Conservation (phyloP, 345 rosid species). For the Kandelia obovata region DNA sequence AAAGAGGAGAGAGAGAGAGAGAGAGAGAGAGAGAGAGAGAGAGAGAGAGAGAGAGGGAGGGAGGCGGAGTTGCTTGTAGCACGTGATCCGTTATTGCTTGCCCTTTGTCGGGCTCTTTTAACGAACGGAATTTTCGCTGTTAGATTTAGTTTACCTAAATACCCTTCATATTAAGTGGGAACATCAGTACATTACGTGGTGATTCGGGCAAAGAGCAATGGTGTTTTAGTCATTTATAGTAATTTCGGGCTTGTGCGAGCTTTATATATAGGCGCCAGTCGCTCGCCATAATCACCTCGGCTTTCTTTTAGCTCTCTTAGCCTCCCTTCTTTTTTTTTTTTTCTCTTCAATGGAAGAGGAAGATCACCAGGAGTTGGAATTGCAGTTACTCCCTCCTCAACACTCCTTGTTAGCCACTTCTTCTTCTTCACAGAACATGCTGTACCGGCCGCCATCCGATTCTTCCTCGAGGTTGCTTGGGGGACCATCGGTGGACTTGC, state of each 20-base stretch:
- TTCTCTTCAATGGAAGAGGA: constrained; percentile 43
- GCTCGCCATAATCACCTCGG: constrained; percentile 21
- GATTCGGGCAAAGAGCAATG: neutral
- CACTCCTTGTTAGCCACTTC: constrained; percentile 34
- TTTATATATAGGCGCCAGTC: constrained; percentile 30
- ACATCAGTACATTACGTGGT: no score
- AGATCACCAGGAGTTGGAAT: constrained; percentile 67
- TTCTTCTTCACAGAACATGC: neutral
- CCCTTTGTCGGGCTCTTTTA: constrained; percentile 32
- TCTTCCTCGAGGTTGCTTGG: constrained; percentile 26
- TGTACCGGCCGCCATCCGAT: constrained; percentile 23
- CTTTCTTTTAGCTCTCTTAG: neutral
- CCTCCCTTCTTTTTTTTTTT: neutral
- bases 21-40: no score
- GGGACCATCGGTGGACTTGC: constrained; percentile 71
- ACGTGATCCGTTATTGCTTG: constrained; percentile 65
- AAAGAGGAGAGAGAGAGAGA: neutral
- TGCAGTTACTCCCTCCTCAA: constrained; percentile 78
- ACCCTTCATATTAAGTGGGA: constrained; percentile 8
- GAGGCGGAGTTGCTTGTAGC: no score
- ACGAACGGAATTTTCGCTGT: constrained; percentile 34
- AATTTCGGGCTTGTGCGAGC: constrained; percentile 9
- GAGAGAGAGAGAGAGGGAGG: constrained; percentile 24
- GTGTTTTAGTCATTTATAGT: constrained; percentile 28
- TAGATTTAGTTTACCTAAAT: constrained; percentile 13